Evolutionary conservation across 257 asterid genomes (phyloP), one percentile per base, ranked within the genome.

Genomic region (Phtheirospermum japonicum): DNA sequence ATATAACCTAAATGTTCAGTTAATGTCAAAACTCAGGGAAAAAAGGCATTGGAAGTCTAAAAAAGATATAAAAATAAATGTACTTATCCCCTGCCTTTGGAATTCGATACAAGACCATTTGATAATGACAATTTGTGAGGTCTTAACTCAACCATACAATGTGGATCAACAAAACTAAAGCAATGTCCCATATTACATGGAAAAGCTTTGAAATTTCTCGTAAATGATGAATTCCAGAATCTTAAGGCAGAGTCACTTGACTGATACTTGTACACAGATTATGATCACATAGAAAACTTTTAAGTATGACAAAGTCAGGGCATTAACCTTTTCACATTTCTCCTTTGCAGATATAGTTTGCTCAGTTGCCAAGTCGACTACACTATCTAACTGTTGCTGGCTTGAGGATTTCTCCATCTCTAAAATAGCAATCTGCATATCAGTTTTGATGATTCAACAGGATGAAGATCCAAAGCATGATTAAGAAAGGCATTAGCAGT

Each of bases 341-440:
- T 79, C 85, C 74, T 73, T 77, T 28, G 89, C 88, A 32, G 87
- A 77, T 53, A 75, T 40, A 48, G 82, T 80, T 72, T 77, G 88
- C 71, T 82, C 89, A 53, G 88, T 74, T 61, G 88, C 87, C 66
- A 88, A 75, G 71, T 79, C 87, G 66, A 72, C 75, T 46, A 73
- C 73, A 60, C 78, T 52, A 70, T 88, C 87, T 56, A 88, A 67
- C 58, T 84, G 88, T 68, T 80, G 77, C 78, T 78, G 94, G 84
- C 84, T 82, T 67, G 95, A 82, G 69, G 88, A 86, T 66, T 81
- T 88, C 82, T 88, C 94, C 90, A 79, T 78, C 89, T 90, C 96
- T 55, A 88, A 69, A 64, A 63, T 62, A 57, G 78, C 72, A 74
- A 85, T 86, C 98, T 84, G 86, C 68, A 71, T 31, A 58, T 52